These are phyloP conservation scores for Leucosporidium creatinivorum DNA, from an alignment of 768 basidiomycete genomes.

Conservation along the genomic window DNA sequence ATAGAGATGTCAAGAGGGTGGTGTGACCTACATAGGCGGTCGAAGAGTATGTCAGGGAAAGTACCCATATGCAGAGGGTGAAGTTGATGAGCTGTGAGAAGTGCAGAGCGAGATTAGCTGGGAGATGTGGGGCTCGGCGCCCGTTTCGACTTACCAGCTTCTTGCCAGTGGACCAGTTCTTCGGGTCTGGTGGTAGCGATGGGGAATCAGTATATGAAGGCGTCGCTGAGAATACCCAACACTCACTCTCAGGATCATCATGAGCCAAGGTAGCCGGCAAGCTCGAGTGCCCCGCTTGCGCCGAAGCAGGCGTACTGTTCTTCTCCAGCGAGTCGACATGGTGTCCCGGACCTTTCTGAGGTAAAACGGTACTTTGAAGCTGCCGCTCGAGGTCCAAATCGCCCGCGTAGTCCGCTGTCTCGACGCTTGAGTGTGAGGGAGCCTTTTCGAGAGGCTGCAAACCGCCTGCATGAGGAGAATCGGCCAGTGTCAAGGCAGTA, in stretches of 20 bases:
- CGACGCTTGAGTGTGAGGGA: too few species aligned
- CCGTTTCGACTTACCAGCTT: conserved; percentile 7
- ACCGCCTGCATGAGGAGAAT: too few species aligned
- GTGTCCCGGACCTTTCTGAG: too few species aligned
- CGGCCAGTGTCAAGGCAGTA: too few species aligned
- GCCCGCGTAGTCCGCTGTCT: too few species aligned
- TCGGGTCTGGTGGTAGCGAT: not conserved
- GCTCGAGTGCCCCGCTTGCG: too few species aligned
- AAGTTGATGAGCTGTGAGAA: conserved; percentile 1
- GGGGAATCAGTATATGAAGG: not conserved
- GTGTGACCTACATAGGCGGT: conserved; percentile 15
- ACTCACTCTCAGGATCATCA: conserved; percentile 5
- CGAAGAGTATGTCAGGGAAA: conserved; percentile 17
- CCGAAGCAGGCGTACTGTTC: not conserved
- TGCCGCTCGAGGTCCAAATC: too few species aligned
- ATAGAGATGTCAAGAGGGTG: not conserved
- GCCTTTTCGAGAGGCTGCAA: too few species aligned
- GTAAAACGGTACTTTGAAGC: too few species aligned
- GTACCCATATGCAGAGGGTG: conserved; percentile 20
- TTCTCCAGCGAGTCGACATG: not conserved
- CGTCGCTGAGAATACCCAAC: not conserved
- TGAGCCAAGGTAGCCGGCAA: not conserved
- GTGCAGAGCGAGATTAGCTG: too few species aligned
- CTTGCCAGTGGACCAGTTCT: conserved; percentile 12
- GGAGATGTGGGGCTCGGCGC: not conserved